A percentile compares a stretch with the other conserved stretches of the same genome.
These are phyloP conservation scores for Citrus sinensis DNA, from an alignment of 345 rosid genomes.

Conservation along the genomic window DNA sequence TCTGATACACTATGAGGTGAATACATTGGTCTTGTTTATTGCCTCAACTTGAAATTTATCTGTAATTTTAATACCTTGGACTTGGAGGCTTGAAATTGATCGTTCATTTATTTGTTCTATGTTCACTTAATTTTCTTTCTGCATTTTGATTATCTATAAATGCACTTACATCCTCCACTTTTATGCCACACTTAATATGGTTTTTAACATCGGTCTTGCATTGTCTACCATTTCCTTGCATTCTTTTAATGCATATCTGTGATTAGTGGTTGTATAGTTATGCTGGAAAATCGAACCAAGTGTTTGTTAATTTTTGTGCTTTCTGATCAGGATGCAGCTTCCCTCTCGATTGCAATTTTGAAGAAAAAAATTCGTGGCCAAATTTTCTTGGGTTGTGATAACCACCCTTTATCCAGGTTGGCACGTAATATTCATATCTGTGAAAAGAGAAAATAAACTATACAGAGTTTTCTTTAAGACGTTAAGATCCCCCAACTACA, in stretches of 20 bases:
- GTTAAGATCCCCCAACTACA: neutral
- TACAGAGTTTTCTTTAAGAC: neutral
- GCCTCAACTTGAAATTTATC: neutral
- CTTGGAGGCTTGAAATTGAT: neutral
- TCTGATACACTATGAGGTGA: constrained; percentile 95
- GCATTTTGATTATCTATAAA: neutral
- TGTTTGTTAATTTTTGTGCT: constrained; percentile 12
- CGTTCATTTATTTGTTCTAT: neutral
- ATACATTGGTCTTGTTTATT: neutral
- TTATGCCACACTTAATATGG: neutral
- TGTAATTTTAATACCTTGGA: neutral
- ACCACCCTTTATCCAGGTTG: constrained; percentile 92
- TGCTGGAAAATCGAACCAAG: neutral
- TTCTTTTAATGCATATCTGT: neutral
- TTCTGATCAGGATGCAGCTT: constrained; percentile 79
- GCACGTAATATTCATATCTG: neutral
- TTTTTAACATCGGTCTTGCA: neutral
- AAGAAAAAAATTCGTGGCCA: constrained; percentile 63
- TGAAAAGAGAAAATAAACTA: neutral
- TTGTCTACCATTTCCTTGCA: neutral
- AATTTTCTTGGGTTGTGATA: constrained; percentile 92
- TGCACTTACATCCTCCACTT: neutral
- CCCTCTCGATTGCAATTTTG: constrained; percentile 73
- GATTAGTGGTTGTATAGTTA: neutral
- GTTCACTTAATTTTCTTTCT: neutral